Percentiles rank a stretch among this genome's conserved stretches.
Evolutionary conservation across 2,329 filamentous ascomycete genomes (phyloP).

Genomic region (Fusarium paranaense): DNA sequence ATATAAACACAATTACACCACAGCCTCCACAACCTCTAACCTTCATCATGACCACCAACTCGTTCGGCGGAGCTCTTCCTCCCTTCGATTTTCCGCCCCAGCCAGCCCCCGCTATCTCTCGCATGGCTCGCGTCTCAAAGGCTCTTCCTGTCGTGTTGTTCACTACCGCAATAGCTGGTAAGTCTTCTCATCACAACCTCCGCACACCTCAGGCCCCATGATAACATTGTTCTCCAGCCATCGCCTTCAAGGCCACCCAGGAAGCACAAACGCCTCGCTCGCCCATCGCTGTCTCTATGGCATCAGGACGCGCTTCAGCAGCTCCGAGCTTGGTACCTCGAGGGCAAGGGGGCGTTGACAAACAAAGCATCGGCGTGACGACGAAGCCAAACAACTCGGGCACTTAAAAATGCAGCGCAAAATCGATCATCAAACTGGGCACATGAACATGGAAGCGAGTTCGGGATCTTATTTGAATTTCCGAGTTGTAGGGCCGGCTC

Average conservation of each 20-base stretch:
- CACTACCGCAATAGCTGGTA: slow-evolving; percentile 24
- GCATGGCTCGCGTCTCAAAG: slow-evolving; percentile 31
- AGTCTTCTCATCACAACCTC: neutral
- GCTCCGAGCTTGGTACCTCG: slow-evolving; percentile 12
- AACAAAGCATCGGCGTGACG: neutral
- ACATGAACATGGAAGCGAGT: slow-evolving; percentile 5
- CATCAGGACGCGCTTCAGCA: neutral
- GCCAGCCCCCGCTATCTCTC: slow-evolving; percentile 18
- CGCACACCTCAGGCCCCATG: accelerated
- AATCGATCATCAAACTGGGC: neutral
- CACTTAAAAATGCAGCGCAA: neutral
- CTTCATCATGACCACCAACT: slow-evolving; percentile 35
- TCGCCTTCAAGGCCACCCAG: slow-evolving; percentile 25
- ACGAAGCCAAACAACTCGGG: slow-evolving; percentile 11
- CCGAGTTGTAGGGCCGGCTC: slow-evolving; percentile 19
- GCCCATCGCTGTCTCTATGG: neutral
- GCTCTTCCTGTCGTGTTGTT: slow-evolving; percentile 25
- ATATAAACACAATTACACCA: neutral
- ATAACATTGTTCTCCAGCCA: slow-evolving; percentile 13
- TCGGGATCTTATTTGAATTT: neutral
- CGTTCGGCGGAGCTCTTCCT: slow-evolving; percentile 37
- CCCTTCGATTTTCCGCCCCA: slow-evolving; percentile 33
- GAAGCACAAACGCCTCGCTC: slow-evolving; percentile 1
- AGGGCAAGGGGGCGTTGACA: slow-evolving; percentile 13
- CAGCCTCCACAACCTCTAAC: neutral